These are phyloP conservation scores for Pythium oligandrum DNA, from an alignment of 352 stramenopile genomes.

Conservation along the genomic window DNA sequence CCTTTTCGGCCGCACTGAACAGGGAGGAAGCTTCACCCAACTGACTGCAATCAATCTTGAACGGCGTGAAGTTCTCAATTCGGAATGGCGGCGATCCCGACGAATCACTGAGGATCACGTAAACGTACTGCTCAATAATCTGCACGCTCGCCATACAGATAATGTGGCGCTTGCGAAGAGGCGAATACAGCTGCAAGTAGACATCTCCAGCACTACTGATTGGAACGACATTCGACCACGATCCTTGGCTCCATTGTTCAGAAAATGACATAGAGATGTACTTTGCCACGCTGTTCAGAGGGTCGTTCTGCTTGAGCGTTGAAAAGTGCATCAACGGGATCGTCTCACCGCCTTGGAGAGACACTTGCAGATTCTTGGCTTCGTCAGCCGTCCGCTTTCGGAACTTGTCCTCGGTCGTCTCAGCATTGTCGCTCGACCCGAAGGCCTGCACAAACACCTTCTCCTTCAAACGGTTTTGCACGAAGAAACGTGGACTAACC, in stretches of 20 bases:
- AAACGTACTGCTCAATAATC: conserved; percentile 87
- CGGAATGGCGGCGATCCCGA: conserved; percentile 77
- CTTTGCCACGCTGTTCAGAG: conserved; percentile 52
- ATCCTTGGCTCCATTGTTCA: conserved; percentile 37
- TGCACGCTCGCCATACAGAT: conserved; percentile 85
- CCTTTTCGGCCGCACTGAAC: conserved; percentile 55
- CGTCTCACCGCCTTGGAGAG: conserved; percentile 55
- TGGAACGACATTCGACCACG: conserved; percentile 77
- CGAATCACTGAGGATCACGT: conserved; percentile 80
- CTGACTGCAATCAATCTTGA: conserved; percentile 68
- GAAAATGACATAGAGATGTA: conserved; percentile 82
- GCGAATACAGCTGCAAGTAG: conserved; percentile 79
- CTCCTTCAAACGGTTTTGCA: conserved; percentile 80
- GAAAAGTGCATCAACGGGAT: conserved; percentile 75
- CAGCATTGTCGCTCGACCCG: conserved; percentile 46
- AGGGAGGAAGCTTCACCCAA: conserved; percentile 38
- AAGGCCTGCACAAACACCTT: conserved; percentile 78
- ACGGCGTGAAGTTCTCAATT: conserved; percentile 87
- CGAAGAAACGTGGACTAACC: conserved; percentile 73
- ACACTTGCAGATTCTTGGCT: conserved; percentile 44
- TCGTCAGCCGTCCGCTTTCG: conserved; percentile 62
- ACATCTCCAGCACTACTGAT: conserved; percentile 74
- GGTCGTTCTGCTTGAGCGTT: conserved; percentile 65
- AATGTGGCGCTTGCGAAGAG: conserved; percentile 59
- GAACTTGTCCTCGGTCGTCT: conserved; percentile 67